A percentile compares a stretch with the other conserved stretches of the same genome.
These are phyloP conservation scores for Globisporangium parvum DNA, from an alignment of 352 stramenopile genomes.

Conservation along the genomic window DNA sequence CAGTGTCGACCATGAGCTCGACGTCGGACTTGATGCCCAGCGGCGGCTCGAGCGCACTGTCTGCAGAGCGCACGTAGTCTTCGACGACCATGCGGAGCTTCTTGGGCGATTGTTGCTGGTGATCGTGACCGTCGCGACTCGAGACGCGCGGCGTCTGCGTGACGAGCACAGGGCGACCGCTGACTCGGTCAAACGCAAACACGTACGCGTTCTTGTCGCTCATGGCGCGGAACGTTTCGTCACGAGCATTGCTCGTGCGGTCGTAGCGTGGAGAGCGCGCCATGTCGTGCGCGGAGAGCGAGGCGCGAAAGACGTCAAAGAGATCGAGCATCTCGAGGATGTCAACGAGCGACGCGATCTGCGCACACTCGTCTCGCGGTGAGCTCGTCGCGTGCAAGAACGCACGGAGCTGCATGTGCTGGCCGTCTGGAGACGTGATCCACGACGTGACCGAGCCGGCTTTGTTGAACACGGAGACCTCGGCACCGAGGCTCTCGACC, in stretches of 20 bases:
- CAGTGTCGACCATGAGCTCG: slow-evolving; percentile 41
- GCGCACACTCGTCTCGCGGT: slow-evolving; percentile 11
- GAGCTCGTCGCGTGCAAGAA: slow-evolving; percentile 17
- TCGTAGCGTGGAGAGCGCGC: slow-evolving; percentile 2
- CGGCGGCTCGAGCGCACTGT: slow-evolving; percentile 20
- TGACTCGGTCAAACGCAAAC: slow-evolving; percentile 35
- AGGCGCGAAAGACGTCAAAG: slow-evolving; percentile 32
- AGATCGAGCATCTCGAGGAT: slow-evolving; percentile 43
- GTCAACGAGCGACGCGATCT: slow-evolving; percentile 33
- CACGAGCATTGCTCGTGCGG: not conserved
- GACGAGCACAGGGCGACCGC: slow-evolving; percentile 26
- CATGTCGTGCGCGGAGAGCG: slow-evolving; percentile 10
- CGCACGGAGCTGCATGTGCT: slow-evolving; percentile 29
- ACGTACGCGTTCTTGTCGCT: slow-evolving; percentile 40
- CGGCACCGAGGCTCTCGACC: slow-evolving; percentile 26
- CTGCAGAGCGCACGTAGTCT: slow-evolving; percentile 29
- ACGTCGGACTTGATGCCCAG: slow-evolving; percentile 48
- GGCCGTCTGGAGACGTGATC: slow-evolving; percentile 32
- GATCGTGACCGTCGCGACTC: not conserved
- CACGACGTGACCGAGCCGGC: slow-evolving; percentile 34
- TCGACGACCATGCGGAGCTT: slow-evolving; percentile 28
- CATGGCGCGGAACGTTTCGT: slow-evolving; percentile 13
- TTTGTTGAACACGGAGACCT: slow-evolving; percentile 41
- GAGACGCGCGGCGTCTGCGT: slow-evolving; percentile 16
- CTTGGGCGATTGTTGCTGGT: slow-evolving; percentile 6